Evolutionary conservation across 2,329 filamentous ascomycete genomes (phyloP).

Genomic region (Macroventuria anomochaeta): DNA sequence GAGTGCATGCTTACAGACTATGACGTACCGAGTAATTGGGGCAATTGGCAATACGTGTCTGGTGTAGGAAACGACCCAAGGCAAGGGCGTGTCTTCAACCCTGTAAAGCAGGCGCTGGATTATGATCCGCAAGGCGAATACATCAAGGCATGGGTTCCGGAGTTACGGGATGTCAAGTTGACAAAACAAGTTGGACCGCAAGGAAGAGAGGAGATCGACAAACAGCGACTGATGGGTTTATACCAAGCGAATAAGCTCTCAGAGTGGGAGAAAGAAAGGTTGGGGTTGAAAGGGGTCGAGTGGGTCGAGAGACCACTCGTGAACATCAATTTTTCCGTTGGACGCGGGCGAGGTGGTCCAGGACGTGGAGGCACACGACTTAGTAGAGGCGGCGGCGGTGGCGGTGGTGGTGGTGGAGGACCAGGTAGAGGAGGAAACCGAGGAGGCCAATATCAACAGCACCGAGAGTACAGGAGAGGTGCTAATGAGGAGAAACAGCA

Average conservation of each 20-base stretch:
- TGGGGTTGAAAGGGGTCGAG: slow-evolving; percentile 64
- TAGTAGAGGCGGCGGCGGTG: not conserved
- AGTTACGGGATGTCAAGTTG: slow-evolving; percentile 62
- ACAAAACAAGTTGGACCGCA: slow-evolving; percentile 24
- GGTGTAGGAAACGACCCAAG: slow-evolving; percentile 82
- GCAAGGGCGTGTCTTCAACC: slow-evolving; percentile 78
- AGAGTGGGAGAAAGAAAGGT: slow-evolving; percentile 62
- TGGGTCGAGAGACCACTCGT: slow-evolving; percentile 69
- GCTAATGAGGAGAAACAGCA: slow-evolving; percentile 13
- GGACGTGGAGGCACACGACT: slow-evolving; percentile 14
- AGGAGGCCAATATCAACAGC: slow-evolving; percentile 12
- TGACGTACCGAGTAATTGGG: slow-evolving; percentile 78
- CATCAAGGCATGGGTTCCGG: slow-evolving; percentile 75
- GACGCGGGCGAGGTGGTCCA: slow-evolving; percentile 34
- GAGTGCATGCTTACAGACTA: slow-evolving; percentile 78
- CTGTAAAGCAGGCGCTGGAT: slow-evolving; percentile 79
- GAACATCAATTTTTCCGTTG: slow-evolving; percentile 45
- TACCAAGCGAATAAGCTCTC: slow-evolving; percentile 75
- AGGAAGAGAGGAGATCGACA: slow-evolving; percentile 39
- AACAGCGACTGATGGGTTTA: slow-evolving; percentile 60
- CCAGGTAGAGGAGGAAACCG: slow-evolving; percentile 7
- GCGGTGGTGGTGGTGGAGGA: slow-evolving; percentile 8
- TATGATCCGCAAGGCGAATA: slow-evolving; percentile 76
- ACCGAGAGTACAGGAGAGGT: slow-evolving; percentile 10
- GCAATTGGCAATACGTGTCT: slow-evolving; percentile 82